phyloP scores from a whole-genome alignment of 139 green algal genomes.

The Eudorina sp. region DNA sequence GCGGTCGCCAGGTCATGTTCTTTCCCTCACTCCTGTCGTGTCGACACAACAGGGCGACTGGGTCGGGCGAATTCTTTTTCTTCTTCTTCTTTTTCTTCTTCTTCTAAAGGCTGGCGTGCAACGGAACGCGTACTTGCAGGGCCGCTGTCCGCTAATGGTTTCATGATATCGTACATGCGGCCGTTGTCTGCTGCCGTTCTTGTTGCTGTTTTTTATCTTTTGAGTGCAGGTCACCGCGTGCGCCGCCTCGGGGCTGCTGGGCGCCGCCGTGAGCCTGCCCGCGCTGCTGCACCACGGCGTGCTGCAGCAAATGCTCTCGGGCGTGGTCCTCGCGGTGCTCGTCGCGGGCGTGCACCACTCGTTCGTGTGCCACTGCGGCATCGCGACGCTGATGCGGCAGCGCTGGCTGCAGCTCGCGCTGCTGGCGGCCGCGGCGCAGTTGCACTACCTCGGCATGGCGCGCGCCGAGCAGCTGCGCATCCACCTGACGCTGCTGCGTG shows the following conservation, averaged over 20 bases:
- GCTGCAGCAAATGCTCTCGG: slow-evolving; percentile 35
- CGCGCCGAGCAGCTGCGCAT: background rate
- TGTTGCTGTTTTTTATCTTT: too few relatives aligned
- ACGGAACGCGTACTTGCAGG: too few relatives aligned
- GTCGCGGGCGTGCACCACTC: background rate
- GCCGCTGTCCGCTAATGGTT: too few relatives aligned
- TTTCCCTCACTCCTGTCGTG: too few relatives aligned
- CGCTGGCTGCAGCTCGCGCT: background rate
- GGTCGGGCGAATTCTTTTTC: too few relatives aligned
- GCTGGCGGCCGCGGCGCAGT: background rate
- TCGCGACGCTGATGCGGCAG: background rate
- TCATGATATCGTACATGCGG: too few relatives aligned
- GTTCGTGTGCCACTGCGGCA: background rate
- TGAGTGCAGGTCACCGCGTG: slow-evolving; percentile 1
- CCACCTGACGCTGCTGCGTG: background rate
- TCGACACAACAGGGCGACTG: too few relatives aligned
- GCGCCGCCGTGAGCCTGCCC: background rate
- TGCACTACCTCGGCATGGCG: background rate
- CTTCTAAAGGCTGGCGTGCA: too few relatives aligned
- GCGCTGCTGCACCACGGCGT: background rate
- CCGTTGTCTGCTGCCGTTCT: too few relatives aligned
- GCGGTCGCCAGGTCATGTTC: too few relatives aligned
- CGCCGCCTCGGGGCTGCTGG: background rate
- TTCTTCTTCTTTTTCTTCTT: too few relatives aligned
- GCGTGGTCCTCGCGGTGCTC: background rate